phyloP scores from a whole-genome alignment of 2,329 filamentous ascomycete genomes.

The Pyricularia pennisetigena region DNA sequence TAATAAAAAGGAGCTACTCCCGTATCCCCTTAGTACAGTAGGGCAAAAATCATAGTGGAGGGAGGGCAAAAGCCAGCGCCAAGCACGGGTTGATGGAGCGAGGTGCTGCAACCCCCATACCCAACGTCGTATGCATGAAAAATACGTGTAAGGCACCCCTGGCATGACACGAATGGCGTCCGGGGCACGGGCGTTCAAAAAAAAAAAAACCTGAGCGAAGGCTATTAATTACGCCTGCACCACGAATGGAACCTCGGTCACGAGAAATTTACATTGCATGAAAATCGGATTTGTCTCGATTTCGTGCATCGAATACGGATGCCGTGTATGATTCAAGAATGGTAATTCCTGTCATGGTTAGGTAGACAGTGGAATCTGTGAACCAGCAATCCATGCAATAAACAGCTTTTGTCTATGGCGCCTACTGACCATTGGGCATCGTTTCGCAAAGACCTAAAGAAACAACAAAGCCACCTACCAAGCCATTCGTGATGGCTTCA shows the following conservation, averaged over 20 bases:
- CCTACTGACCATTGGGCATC: background rate
- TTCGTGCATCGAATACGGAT: background rate
- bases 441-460: background rate
- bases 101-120: background rate
- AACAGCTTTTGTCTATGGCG: background rate
- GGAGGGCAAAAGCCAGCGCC: background rate
- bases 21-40: background rate
- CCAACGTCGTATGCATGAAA: background rate
- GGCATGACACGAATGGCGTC: background rate
- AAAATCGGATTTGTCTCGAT: background rate
- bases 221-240: background rate
- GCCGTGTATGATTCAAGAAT: background rate
- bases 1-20: background rate
- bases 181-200: background rate
- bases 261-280: background rate
- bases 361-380: background rate
- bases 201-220: background rate
- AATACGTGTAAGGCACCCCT: background rate
- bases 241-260: background rate
- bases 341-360: background rate
- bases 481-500: background rate
- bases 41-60: background rate
- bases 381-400: background rate
- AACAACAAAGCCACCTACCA: background rate
- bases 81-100: background rate